Evolutionary conservation across 2,329 filamentous ascomycete species (phyloP), one percentile per base, ranked within the genome.

Genomic region (Zymoseptoria crescenta): DNA sequence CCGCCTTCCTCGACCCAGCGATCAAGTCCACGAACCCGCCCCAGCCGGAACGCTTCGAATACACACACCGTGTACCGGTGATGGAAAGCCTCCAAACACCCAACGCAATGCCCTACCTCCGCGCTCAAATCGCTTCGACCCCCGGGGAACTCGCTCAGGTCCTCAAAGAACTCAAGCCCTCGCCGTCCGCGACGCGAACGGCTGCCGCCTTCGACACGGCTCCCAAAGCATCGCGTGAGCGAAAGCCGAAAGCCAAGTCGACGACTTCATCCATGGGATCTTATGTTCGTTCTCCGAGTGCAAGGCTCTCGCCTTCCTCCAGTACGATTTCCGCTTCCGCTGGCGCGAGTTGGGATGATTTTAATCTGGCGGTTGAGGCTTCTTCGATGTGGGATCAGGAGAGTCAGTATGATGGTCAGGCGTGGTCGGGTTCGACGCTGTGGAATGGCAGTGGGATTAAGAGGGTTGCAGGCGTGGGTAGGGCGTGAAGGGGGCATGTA

Each of bases 41-140:
- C 0, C 73, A 79, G 0, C 78, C 87, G 0, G 79, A 89, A 4
- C 70, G 75, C 20, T 88, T 90, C 64, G 54, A 71, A 0, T 97
- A 96, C 73, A 83, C 74, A 0, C 83, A 86, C 0, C 86, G 93
- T 19, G 78, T 80, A 13, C 87, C 92, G 0, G 87, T 97, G 57
- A 96, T 97, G 91, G 81, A 88, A 57, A 73, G 80, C 1, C 79
- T 83, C 51, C 80, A 81, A 7, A 69, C 71, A 0, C 73, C 67
- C 57, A 67, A 69, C 51, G 64, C 62, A 13, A 53, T 63, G 24
- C 60, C 60, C 9, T 94, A 94, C 70, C 81, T 97, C 55, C 87
- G 83, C 67, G 93, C 94, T 0, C 94, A 99, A 73, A 94, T 96
- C 66, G 84, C 85, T 5, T 83, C 79, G 35, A 80, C 85, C 56